Evolutionary conservation across 805 yeast species (phyloP).

Genomic region (Wickerhamiella allomyrinae): DNA sequence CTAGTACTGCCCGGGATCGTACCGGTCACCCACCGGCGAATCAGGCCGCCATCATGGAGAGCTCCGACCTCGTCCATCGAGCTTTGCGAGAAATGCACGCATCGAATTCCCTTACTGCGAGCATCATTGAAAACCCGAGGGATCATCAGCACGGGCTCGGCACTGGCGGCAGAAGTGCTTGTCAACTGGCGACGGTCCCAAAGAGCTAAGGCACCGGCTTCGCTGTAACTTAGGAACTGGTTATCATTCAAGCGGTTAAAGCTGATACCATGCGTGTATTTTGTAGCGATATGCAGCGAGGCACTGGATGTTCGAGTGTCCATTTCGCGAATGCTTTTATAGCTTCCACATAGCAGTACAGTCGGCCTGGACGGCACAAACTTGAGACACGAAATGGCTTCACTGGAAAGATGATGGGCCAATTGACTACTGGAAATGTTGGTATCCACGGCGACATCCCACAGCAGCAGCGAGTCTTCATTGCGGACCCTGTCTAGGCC

Average conservation of each 20-base stretch:
- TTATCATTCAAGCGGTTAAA: conserved; percentile 55
- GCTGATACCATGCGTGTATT: conserved; percentile 51
- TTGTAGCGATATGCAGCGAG: conserved; percentile 59
- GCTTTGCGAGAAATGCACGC: conserved; percentile 33
- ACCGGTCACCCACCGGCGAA: conserved; percentile 61
- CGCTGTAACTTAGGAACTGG: conserved; percentile 61
- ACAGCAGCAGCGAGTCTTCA: conserved; percentile 62
- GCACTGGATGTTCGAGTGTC: conserved; percentile 39
- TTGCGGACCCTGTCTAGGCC: conserved; percentile 69
- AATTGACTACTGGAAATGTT: conserved; percentile 12
- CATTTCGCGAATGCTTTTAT: conserved; percentile 62
- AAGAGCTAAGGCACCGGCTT: conserved; percentile 69
- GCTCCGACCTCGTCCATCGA: conserved; percentile 65
- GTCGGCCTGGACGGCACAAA: conserved; percentile 47
- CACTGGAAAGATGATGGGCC: conserved; percentile 49
- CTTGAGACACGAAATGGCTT: conserved; percentile 52
- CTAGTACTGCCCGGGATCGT: conserved; percentile 4
- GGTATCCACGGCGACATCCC: conserved; percentile 41
- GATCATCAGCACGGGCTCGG: conserved; percentile 16
- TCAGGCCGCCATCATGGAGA: conserved; percentile 59
- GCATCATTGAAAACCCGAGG: conserved; percentile 17
- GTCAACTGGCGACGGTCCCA: conserved; percentile 29
- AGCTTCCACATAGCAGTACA: conserved; percentile 55
- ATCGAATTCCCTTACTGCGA: conserved; percentile 12
- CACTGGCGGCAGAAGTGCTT: neutral